Percentiles rank a stretch among this genome's conserved stretches.
Conservation (phyloP, 169 alveolate species). For the Cryptosporidium ubiquitum region DNA sequence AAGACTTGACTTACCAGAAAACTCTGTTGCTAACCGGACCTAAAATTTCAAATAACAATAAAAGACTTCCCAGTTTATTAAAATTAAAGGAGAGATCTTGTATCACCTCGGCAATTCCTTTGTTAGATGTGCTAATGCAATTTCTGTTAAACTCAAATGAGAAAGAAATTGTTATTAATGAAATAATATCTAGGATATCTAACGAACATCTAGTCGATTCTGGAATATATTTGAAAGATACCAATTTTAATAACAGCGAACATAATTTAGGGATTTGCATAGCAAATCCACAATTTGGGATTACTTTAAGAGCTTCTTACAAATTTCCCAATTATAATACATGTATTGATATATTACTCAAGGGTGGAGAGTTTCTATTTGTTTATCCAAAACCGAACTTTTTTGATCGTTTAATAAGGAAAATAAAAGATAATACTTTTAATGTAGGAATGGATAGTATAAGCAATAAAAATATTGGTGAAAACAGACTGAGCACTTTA, state of each 20-base stretch:
- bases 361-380: slow-evolving; percentile 51
- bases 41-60: background rate
- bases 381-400: slow-evolving; percentile 43
- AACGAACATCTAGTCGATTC: slow-evolving; percentile 5
- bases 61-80: background rate
- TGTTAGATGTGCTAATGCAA: slow-evolving; percentile 31
- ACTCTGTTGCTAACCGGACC: slow-evolving; percentile 53
- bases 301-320: background rate
- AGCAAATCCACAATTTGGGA: background rate
- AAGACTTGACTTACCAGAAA: slow-evolving; percentile 42
- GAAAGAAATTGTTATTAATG: background rate
- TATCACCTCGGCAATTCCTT: slow-evolving; percentile 61
- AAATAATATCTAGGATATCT: slow-evolving; percentile 21
- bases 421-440: background rate
- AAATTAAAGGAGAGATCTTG: slow-evolving; percentile 25
- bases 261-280: background rate
- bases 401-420: slow-evolving; percentile 21
- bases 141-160: slow-evolving; percentile 32
- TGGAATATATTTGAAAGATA: background rate
- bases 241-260: background rate
- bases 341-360: slow-evolving; percentile 30
- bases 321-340: slow-evolving; percentile 9
- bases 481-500: background rate
- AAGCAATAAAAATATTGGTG: background rate
- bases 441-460: background rate